Base-by-base conservation (phyloP, 345 rosid genomes). In the Ricinus communis region DNA sequence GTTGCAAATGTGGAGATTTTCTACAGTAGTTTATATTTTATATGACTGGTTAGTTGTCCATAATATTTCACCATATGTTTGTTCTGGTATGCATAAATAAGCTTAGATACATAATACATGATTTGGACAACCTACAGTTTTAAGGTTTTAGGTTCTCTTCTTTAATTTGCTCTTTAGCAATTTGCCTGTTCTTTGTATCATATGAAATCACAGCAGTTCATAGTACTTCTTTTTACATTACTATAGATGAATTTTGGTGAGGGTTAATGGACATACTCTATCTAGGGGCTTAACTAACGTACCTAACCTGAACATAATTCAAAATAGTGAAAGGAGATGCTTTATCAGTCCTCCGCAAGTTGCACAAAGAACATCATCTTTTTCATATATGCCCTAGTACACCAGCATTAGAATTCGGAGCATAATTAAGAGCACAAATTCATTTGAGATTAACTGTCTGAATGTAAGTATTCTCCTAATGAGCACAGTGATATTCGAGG, bases 401-500 rank as follows among this genome's bases (percentile, higher is more conserved):
- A 18, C 47, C 19, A 7, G 43, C 8, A 66, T 9, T 24, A 4
- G 60, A 68, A 40, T 6, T 53, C 30, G 27, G 24, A 15, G 58
- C 45, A 62, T 13, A 56, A 71, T 62, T 46, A 24, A 38, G 19
- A 8, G n/a, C 16, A 27, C 40, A 18, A 53, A 36, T 36, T 25
- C 13, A 5, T 53, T 52, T 66, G 7, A 54, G 36, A 25, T 19
- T 15, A 46, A 24, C 40, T 59, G n/a, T 57, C 22, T 52, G 33
- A 59, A 52, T 66, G 13, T n/a, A 19, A 60, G 50, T 45, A 47
- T 76, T 63, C 19, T 27, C n/a, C 22, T 66, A 27, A 65, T 80
- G 74, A 43, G 9, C 25, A 12, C 77, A 95, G 99, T 76, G 99
- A 95, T 79, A 92, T 95, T 65, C 93, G 97, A 47, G 97, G 96